Percentiles rank a stretch among this genome's conserved stretches.
phyloP scores from a whole-genome alignment of 768 basidiomycete genomes.

The Suillus plorans region DNA sequence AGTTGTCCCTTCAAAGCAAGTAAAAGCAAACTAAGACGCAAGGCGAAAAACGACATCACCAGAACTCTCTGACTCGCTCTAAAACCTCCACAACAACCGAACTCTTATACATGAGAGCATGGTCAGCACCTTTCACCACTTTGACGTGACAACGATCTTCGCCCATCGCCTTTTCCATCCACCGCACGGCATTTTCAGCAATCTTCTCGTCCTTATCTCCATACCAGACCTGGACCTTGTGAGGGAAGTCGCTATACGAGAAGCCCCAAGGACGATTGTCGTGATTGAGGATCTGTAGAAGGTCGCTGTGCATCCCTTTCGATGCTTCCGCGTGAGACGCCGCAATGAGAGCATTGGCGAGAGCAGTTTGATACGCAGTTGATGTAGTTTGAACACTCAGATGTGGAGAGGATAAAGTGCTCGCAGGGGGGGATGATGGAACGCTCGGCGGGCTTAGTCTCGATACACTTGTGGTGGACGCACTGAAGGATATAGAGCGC shows the following conservation, averaged over 20 bases:
- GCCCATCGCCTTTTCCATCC: constrained; percentile 89
- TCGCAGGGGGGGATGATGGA: constrained; percentile 54
- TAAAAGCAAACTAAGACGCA: constrained; percentile 10
- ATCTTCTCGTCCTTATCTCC: constrained; percentile 95
- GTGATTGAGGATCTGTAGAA: constrained; percentile 89
- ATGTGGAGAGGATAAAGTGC: constrained; percentile 34
- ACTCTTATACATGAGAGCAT: constrained; percentile 91
- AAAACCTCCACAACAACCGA: constrained; percentile 83
- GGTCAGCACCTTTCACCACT: constrained; percentile 86
- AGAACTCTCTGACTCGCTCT: constrained; percentile 63
- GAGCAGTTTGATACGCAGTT: constrained; percentile 52
- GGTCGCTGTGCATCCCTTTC: constrained; percentile 86
- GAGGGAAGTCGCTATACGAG: constrained; percentile 77
- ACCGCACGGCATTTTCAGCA: constrained; percentile 83
- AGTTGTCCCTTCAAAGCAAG: constrained; percentile 18
- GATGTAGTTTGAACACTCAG: constrained; percentile 25
- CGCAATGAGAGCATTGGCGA: constrained; percentile 89
- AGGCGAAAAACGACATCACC: constrained; percentile 31
- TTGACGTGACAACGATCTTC: constrained; percentile 72
- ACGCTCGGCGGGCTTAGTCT: constrained; percentile 46
- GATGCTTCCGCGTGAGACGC: constrained; percentile 95
- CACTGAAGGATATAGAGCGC: constrained; percentile 69
- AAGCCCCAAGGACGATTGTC: constrained; percentile 90
- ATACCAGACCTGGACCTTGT: constrained; percentile 84
- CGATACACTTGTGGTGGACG: constrained; percentile 27